A percentile compares a stretch with the other conserved stretches of the same genome.
These are phyloP conservation scores for Chlorella sorokiniana DNA, from an alignment of 139 green algal species.

Conservation along the genomic window DNA sequence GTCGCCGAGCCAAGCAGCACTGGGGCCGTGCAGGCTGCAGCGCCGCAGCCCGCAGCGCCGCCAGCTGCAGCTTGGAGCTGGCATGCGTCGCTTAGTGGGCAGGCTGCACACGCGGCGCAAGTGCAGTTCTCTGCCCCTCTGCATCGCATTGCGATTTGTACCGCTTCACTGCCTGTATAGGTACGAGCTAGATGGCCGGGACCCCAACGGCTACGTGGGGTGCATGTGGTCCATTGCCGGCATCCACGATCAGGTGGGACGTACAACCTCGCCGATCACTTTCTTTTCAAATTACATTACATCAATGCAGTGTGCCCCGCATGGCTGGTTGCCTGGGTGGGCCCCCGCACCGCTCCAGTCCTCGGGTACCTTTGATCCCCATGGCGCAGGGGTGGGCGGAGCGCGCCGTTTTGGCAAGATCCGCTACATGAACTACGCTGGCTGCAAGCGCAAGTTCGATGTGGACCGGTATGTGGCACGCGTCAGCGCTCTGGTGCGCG, in stretches of 20 bases:
- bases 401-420: constrained; percentile 97
- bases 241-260: constrained; percentile 88
- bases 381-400: constrained; percentile 88
- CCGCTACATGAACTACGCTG: constrained; percentile 93
- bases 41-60: too few species aligned
- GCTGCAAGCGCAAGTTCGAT: constrained; percentile 98
- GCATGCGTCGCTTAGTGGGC: too few species aligned
- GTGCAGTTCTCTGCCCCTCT: not conserved
- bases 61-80: too few species aligned
- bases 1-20: too few species aligned
- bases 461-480: constrained; percentile 57
- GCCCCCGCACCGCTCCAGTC: too few species aligned
- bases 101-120: too few species aligned
- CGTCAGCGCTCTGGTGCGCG: not conserved
- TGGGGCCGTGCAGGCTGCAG: too few species aligned
- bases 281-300: too few species aligned
- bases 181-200: constrained; percentile 84
- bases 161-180: not conserved
- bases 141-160: not conserved
- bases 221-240: constrained; percentile 94
- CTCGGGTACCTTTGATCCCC: not conserved
- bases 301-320: too few species aligned
- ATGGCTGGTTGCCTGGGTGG: too few species aligned
- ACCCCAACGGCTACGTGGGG: constrained; percentile 91
- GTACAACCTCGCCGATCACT: not conserved